These are phyloP conservation scores for Aspergillus asperescens DNA, from an alignment of 495 filamentous ascomycete genomes.

Conservation along the genomic window DNA sequence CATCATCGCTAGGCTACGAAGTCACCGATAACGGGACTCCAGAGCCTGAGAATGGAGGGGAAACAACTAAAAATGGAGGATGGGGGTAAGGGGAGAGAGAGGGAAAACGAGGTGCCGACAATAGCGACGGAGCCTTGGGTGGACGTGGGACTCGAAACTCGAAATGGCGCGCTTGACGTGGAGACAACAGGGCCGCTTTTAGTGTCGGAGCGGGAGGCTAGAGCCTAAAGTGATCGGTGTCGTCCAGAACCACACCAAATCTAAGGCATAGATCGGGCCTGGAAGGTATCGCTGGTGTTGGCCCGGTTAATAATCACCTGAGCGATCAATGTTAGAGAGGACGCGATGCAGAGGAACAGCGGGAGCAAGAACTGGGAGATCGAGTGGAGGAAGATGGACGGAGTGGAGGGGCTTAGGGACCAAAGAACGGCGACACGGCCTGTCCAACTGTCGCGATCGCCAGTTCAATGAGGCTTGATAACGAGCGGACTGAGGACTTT, in stretches of 20 bases:
- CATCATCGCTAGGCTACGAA: conserved; percentile 59
- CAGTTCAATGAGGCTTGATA: conserved; percentile 19
- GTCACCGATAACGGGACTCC: conserved; percentile 33
- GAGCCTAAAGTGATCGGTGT: conserved; percentile 20
- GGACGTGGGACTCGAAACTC: conserved; percentile 26
- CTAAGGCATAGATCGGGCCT: conserved; percentile 32
- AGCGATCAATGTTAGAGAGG: conserved; percentile 14
- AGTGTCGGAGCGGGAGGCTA: conserved; percentile 40
- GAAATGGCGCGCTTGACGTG: conserved; percentile 35
- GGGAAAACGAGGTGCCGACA: conserved; percentile 6
- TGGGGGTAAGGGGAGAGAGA: not conserved
- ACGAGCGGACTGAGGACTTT: conserved; percentile 11
- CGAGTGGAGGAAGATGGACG: conserved; percentile 7
- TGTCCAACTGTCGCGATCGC: conserved; percentile 29
- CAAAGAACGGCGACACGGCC: conserved; percentile 10
- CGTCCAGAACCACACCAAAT: conserved; percentile 26
- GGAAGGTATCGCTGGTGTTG: conserved; percentile 26
- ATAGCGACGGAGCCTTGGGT: conserved; percentile 7
- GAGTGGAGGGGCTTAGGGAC: conserved; percentile 17
- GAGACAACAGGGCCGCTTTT: conserved; percentile 37
- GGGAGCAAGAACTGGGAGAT: conserved; percentile 8
- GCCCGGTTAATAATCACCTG: conserved; percentile 26
- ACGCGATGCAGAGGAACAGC: conserved; percentile 1
- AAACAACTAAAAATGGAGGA: not conserved
- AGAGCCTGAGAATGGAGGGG: conserved; percentile 1